These are phyloP conservation scores for Pseudogymnoascus sp. DNA, from an alignment of 2,329 filamentous ascomycete genomes.

Conservation along the genomic window DNA sequence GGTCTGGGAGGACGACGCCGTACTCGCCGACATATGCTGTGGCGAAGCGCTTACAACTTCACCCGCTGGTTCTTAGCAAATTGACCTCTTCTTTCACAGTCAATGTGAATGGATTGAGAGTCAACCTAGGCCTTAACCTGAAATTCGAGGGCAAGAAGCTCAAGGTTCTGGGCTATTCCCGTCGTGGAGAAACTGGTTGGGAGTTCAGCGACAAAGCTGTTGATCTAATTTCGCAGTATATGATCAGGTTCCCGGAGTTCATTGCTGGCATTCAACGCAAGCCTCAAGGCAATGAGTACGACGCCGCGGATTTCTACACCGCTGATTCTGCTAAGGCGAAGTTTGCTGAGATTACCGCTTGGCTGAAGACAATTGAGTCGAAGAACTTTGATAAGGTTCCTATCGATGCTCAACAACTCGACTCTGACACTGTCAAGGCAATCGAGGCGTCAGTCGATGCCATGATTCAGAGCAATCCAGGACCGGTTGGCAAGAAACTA, in stretches of 20 bases:
- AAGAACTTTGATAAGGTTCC: conserved; percentile 95
- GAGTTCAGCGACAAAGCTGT: conserved; percentile 87
- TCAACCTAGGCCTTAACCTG: conserved; percentile 90
- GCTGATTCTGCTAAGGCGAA: conserved; percentile 64
- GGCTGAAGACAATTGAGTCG: conserved; percentile 86
- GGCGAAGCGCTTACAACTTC: conserved; percentile 71
- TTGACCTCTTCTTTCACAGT: conserved; percentile 93
- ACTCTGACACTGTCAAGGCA: conserved; percentile 77
- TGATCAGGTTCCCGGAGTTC: conserved; percentile 91
- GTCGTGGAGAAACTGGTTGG: conserved; percentile 81
- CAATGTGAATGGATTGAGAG: conserved; percentile 68
- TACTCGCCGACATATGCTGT: conserved; percentile 89
- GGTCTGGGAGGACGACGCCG: conserved; percentile 62
- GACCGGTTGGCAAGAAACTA: conserved; percentile 60
- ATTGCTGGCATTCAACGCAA: conserved; percentile 82
- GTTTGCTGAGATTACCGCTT: conserved; percentile 88
- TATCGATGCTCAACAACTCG: conserved; percentile 90
- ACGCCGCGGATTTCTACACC: conserved; percentile 81
- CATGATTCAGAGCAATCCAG: conserved; percentile 44
- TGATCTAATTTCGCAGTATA: conserved; percentile 76
- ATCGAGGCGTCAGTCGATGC: conserved; percentile 73
- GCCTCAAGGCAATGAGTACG: conserved; percentile 76
- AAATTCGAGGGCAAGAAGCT: conserved; percentile 95
- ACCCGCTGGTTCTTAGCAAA: conserved; percentile 86
- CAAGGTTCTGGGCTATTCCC: conserved; percentile 93